Percentiles rank a stretch among this genome's conserved stretches.
phyloP scores from a whole-genome alignment of 306 rosid genomes.

The Casuarina cunninghamiana region DNA sequence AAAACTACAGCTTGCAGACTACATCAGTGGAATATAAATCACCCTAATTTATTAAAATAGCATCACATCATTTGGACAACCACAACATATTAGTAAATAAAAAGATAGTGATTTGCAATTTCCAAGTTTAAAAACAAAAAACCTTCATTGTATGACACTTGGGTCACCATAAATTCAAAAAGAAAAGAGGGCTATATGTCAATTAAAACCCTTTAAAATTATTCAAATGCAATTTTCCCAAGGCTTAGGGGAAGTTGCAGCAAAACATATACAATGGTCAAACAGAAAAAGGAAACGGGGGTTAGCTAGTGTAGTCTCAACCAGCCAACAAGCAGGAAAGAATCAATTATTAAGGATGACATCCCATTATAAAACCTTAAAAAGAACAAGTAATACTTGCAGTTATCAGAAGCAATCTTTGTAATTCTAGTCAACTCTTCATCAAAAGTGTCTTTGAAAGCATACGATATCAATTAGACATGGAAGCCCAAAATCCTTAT shows the following conservation, averaged over 20 bases:
- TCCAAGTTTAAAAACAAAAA: not conserved
- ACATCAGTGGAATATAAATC: not conserved
- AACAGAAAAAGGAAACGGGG: not conserved
- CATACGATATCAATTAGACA: conserved; percentile 6
- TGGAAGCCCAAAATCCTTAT: conserved; percentile 20
- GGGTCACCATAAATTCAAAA: too few species aligned
- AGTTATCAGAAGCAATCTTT: not conserved
- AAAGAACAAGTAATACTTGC: not conserved
- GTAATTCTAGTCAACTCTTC: not conserved
- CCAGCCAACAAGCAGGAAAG: not conserved
- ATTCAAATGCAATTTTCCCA: not conserved
- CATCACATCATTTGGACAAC: too few species aligned
- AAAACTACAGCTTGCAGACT: not conserved
- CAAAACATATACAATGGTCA: not conserved
- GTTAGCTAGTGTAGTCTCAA: not conserved
- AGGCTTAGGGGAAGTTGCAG: not conserved
- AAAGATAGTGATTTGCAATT: not conserved
- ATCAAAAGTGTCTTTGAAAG: conserved; percentile 13
- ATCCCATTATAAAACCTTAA: not conserved
- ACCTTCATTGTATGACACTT: not conserved
- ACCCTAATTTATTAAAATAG: not conserved
- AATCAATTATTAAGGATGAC: not conserved
- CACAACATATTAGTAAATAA: too few species aligned
- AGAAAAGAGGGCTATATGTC: not conserved
- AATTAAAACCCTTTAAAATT: not conserved